Percentiles rank a stretch among this genome's conserved stretches.
These are phyloP conservation scores for Linnemannia exigua DNA, from an alignment of 192 early-diverging fungal species.

Conservation along the genomic window DNA sequence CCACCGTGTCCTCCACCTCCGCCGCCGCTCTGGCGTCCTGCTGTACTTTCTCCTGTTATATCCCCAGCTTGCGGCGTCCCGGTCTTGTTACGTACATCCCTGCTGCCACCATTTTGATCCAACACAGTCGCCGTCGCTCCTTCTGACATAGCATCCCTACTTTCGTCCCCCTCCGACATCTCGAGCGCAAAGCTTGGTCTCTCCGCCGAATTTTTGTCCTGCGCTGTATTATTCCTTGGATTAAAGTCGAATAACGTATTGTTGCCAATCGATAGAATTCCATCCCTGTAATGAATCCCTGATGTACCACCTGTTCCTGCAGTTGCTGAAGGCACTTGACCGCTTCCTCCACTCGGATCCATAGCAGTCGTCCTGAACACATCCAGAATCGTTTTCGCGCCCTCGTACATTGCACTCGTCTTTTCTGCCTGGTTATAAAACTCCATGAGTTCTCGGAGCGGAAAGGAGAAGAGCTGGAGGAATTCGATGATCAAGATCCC, in stretches of 20 bases:
- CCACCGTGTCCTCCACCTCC: neutral
- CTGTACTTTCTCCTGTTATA: neutral
- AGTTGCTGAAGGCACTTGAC: neutral
- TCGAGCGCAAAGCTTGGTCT: neutral
- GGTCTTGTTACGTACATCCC: neutral
- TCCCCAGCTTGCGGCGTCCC: neutral
- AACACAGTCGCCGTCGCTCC: neutral
- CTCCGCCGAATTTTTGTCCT: neutral
- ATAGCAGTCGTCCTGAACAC: conserved; percentile 4
- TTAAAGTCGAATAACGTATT: conserved; percentile 29
- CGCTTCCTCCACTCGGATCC: neutral
- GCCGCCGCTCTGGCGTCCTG: neutral
- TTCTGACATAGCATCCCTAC: neutral
- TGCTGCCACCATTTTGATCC: neutral
- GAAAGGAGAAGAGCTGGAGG: conserved; percentile 84
- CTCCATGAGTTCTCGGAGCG: conserved; percentile 78
- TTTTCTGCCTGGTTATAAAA: conserved; percentile 50
- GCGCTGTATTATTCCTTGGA: neutral
- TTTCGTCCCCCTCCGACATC: neutral
- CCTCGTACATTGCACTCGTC: conserved; percentile 31
- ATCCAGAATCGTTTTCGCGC: conserved; percentile 25
- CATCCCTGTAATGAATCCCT: conserved; percentile 14
- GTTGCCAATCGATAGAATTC: conserved; percentile 26
- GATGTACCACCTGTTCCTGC: neutral
- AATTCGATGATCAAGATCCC: conserved; percentile 81